Conservation (phyloP, 192 early-diverging fungal species). For the Radiomyces spectabilis region DNA sequence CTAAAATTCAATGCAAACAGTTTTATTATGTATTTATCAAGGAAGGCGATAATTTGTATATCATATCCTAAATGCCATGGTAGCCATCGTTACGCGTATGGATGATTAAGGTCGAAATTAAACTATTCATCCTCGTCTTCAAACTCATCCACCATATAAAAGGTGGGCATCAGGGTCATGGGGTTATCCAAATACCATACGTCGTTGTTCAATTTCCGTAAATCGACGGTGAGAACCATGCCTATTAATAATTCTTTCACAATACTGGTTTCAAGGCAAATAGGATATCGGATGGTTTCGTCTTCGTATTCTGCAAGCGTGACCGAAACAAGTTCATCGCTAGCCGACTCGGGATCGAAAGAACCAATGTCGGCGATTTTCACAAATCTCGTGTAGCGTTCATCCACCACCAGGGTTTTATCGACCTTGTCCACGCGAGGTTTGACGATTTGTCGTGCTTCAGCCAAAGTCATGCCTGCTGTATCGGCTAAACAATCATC, state of each 20-base stretch:
- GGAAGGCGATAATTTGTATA: neutral
- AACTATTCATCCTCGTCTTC: slow-evolving; percentile 9
- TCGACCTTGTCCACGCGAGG: neutral
- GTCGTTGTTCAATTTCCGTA: slow-evolving; percentile 13
- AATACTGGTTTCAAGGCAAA: slow-evolving; percentile 18
- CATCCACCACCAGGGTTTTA: neutral
- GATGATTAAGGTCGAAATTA: no score
- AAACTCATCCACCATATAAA: slow-evolving; percentile 27
- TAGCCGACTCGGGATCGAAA: neutral
- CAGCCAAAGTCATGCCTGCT: neutral
- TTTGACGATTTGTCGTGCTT: neutral
- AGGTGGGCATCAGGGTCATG: slow-evolving; percentile 9
- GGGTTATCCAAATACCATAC: slow-evolving; percentile 20
- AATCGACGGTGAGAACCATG: slow-evolving; percentile 12
- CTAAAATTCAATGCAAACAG: no score
- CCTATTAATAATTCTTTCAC: slow-evolving; percentile 7
- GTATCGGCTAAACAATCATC: neutral
- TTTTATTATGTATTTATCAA: neutral
- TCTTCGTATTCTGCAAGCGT: neutral
- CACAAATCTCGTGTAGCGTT: neutral
- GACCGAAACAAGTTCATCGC: neutral
- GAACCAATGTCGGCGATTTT: slow-evolving; percentile 1
- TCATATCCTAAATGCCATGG: no score
- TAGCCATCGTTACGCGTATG: no score
- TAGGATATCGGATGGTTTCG: neutral